Evolutionary conservation across 768 basidiomycete species (phyloP).

Genomic region (Termitomyces titanicus): DNA sequence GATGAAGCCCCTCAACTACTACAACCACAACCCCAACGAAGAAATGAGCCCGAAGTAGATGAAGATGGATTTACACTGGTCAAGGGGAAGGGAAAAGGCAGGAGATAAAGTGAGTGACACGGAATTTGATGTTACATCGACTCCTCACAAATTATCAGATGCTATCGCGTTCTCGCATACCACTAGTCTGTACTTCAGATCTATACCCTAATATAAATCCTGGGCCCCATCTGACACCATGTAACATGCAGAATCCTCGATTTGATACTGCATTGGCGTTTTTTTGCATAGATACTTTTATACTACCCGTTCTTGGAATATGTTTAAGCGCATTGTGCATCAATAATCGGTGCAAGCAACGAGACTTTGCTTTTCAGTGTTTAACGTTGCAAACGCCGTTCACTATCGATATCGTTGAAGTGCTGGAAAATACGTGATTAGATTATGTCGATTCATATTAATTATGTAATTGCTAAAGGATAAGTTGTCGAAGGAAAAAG

Average conservation of each 20-base stretch:
- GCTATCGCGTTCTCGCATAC: neutral
- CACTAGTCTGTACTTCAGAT: neutral
- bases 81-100: constrained; percentile 53
- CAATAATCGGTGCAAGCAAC: too few species aligned
- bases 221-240: neutral
- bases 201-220: neutral
- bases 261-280: too few species aligned
- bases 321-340: too few species aligned
- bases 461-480: neutral
- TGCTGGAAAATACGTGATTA: too few species aligned
- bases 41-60: constrained; percentile 71
- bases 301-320: too few species aligned
- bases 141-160: neutral
- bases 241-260: too few species aligned
- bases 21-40: constrained; percentile 27
- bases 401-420: too few species aligned
- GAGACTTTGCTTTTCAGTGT: too few species aligned
- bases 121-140: neutral
- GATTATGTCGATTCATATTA: neutral
- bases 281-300: too few species aligned
- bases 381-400: too few species aligned
- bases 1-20: constrained; percentile 57
- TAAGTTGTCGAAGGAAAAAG: neutral
- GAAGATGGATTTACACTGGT: constrained; percentile 93
- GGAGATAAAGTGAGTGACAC: constrained; percentile 16